These are phyloP conservation scores for Barnettozyma hawaiiensis DNA, from an alignment of 1,139 yeast genomes.

Conservation along the genomic window DNA sequence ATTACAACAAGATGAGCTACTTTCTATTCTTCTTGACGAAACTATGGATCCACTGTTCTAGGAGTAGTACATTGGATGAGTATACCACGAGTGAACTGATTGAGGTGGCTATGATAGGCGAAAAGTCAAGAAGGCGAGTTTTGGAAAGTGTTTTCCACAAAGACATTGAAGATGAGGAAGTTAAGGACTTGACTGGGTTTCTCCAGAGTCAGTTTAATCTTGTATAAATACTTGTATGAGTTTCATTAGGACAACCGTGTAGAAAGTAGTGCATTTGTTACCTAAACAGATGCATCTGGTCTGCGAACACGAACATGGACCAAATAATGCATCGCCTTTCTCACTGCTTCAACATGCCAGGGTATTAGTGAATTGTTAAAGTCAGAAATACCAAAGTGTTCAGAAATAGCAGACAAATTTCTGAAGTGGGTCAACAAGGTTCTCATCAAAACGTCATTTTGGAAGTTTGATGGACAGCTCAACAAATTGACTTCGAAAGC, in stretches of 20 bases:
- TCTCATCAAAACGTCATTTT: constrained; percentile 51
- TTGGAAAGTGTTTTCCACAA: constrained; percentile 4
- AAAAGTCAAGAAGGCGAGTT: constrained; percentile 11
- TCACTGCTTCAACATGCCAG: constrained; percentile 81
- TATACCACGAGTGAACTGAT: constrained; percentile 2
- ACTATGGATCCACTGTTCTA: constrained; percentile 16
- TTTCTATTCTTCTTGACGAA: constrained; percentile 12
- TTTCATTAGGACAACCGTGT: not conserved
- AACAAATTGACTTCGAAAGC: constrained; percentile 55
- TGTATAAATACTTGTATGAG: not conserved
- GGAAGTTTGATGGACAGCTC: constrained; percentile 64
- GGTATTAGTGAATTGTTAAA: constrained; percentile 47
- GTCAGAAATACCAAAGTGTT: constrained; percentile 37
- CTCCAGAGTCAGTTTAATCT: constrained; percentile 1
- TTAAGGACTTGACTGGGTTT: constrained; percentile 1
- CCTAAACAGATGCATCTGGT: not conserved
- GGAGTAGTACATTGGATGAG: not conserved
- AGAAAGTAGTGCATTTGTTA: not conserved
- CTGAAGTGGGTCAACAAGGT: constrained; percentile 62
- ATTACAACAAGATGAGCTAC: constrained; percentile 15
- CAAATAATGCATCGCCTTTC: constrained; percentile 48
- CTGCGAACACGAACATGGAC: constrained; percentile 34
- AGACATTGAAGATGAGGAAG: constrained; percentile 1
- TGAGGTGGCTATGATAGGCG: constrained; percentile 15
- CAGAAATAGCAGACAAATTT: constrained; percentile 47